Conservation (phyloP, 805 yeast species). For the Babjeviella inositovora region DNA sequence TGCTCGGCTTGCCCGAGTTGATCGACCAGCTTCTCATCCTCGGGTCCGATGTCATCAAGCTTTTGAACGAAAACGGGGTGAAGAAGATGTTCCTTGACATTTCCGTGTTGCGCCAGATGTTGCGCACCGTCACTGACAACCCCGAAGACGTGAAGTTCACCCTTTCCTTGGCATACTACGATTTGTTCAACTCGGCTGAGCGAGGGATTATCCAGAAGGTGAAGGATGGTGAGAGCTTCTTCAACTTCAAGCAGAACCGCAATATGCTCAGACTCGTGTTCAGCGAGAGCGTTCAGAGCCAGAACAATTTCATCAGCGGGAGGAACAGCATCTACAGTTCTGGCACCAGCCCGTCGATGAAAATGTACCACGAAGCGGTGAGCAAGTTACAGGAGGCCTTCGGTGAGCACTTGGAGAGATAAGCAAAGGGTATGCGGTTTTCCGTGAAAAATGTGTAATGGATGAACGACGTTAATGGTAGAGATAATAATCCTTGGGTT, state of each 20-base stretch:
- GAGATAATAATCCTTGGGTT: no score
- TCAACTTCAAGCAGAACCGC: slow-evolving; percentile 24
- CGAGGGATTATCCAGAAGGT: slow-evolving; percentile 24
- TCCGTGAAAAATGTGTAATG: no score
- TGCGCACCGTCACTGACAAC: slow-evolving; percentile 35
- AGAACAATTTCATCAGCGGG: no score
- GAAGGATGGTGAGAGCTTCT: slow-evolving; percentile 14
- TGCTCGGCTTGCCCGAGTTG: slow-evolving; percentile 32
- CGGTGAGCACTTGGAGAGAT: no score
- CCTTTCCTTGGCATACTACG: slow-evolving; percentile 37
- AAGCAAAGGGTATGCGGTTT: no score
- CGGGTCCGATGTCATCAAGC: slow-evolving; percentile 31
- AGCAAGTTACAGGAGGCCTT: no score
- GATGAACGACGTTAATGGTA: no score
- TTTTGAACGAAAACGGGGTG: slow-evolving; percentile 42
- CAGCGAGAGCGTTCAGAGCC: no score
- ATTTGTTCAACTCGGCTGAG: slow-evolving; percentile 32
- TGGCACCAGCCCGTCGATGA: no score
- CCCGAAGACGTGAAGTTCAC: slow-evolving; percentile 39
- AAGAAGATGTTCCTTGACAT: slow-evolving; percentile 44
- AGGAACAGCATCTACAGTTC: no score
- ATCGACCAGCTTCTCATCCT: slow-evolving; percentile 33
- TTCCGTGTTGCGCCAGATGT: slow-evolving; percentile 51
- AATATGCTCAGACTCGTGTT: slow-evolving; percentile 37
- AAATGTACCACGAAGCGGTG: no score